Base-by-base conservation (phyloP, 345 rosid species). In the Physaria fendleri region DNA sequence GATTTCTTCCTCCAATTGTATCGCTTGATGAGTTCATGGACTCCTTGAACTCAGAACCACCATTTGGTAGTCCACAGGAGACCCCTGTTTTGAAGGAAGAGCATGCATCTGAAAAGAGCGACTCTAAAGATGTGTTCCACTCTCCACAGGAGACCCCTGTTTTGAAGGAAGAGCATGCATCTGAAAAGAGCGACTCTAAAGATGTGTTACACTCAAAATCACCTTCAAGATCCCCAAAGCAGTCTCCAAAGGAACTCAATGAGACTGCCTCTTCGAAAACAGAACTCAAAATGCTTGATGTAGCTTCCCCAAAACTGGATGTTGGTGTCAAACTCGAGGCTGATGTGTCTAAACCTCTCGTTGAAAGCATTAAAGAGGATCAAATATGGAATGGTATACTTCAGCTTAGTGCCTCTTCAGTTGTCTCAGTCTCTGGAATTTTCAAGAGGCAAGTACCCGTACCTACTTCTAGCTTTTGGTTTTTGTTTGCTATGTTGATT, bases 11-110 rank as follows among this genome's bases (percentile, higher is more conserved):
- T 65, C 99, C 97, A 32, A 89, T 93, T 68, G 97, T 85, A 50
- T 87, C 99, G 13, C 84, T 93, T 47, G 95, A 93, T 37, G 97
- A 93, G 68, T 93, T 93, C 69, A 87, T 93, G 94, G 86, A 87
- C 51, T 89, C 95, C 13, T 84, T 93, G 73, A 75, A 87, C 78
- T 65, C 91, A 2, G 99, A 88, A 61, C 95, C 94, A n/a, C 94
- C 95, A 5, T 93, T 86, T 76, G 87, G 79, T 69, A 76, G 73
- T 56, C 75, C 85, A 28, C 43, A 53, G 7, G 56, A 14, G 15
- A 17, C 79, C 3, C 71, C 15, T 23, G 64, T 7, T 23, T 78
- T 49, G 8, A 84, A 74, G 66, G 41, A 64, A 3, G 58, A 70
- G 21, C 12, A 21, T 34, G 56, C 73, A 38, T 69, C 62, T 54